These are phyloP conservation scores for Pseudoturritis turrita DNA, from an alignment of 345 rosid species.

Conservation along the genomic window DNA sequence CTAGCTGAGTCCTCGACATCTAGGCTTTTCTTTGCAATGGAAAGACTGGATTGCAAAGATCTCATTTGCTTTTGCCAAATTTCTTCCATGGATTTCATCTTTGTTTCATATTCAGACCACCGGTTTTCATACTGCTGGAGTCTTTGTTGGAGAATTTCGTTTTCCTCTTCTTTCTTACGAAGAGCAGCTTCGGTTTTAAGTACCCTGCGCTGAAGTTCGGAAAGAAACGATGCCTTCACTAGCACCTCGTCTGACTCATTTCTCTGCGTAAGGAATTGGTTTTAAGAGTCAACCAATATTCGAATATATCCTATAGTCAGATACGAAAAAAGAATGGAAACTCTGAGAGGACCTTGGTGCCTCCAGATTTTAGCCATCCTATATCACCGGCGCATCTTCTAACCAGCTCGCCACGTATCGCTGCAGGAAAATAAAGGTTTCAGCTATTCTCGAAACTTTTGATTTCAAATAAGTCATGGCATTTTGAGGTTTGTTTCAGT, in stretches of 20 bases:
- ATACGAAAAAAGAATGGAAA: neutral
- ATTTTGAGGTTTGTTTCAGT: neutral
- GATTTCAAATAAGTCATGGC: neutral
- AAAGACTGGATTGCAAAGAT: conserved; percentile 77
- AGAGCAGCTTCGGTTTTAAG: conserved; percentile 59
- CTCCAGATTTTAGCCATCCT: conserved; percentile 52
- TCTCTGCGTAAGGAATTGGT: conserved; percentile 37
- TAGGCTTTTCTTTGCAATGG: conserved; percentile 66
- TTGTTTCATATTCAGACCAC: conserved; percentile 80
- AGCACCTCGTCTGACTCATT: conserved; percentile 53
- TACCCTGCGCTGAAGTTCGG: conserved; percentile 69
- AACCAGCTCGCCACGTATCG: conserved; percentile 85
- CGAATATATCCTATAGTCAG: neutral
- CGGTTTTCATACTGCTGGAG: conserved; percentile 59
- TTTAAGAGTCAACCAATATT: neutral
- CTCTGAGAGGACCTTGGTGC: conserved; percentile 44
- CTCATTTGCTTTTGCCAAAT: conserved; percentile 88
- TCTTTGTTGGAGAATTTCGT: conserved; percentile 59
- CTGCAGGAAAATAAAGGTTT: conserved; percentile 35
- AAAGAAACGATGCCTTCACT: conserved; percentile 47
- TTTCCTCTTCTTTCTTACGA: conserved; percentile 79
- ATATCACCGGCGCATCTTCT: conserved; percentile 79
- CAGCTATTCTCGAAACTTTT: neutral
- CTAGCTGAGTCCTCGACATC: conserved; percentile 43
- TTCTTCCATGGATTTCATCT: conserved; percentile 95